phyloP scores from a whole-genome alignment of 1,284 basidiomycete species.

The Phylloporus sp. region DNA sequence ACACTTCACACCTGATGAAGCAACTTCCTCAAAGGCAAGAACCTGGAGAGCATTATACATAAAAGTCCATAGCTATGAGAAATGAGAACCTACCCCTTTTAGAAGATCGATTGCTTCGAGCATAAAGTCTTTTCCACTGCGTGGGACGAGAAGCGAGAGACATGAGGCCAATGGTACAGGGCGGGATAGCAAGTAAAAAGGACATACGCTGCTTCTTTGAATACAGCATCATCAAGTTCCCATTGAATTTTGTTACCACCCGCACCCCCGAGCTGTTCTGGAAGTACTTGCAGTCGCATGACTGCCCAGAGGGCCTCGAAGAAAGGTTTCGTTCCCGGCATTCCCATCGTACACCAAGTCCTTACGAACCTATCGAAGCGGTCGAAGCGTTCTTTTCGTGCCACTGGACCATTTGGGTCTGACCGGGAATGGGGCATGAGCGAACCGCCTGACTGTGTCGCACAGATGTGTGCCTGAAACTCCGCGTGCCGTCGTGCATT shows the following conservation, averaged over 20 bases:
- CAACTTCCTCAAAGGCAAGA: constrained; percentile 70
- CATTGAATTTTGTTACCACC: constrained; percentile 72
- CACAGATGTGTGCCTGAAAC: constrained; percentile 76
- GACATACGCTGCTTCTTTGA: constrained; percentile 83
- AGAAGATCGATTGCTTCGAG: constrained; percentile 80
- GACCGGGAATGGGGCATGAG: constrained; percentile 73
- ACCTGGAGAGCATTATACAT: constrained; percentile 49
- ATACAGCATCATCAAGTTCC: constrained; percentile 85
- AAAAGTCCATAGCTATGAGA: constrained; percentile 22
- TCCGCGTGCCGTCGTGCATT: constrained; percentile 75
- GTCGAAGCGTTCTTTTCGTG: constrained; percentile 78
- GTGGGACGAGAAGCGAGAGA: constrained; percentile 23
- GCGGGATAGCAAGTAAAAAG: constrained; percentile 16
- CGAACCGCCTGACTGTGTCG: constrained; percentile 76
- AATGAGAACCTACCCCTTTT: constrained; percentile 69
- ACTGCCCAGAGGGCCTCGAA: constrained; percentile 80
- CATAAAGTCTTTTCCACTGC: constrained; percentile 85
- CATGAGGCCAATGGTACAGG: constrained; percentile 19
- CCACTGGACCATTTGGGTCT: constrained; percentile 63
- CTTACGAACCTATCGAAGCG: constrained; percentile 73
- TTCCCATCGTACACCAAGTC: constrained; percentile 80
- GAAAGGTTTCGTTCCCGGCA: constrained; percentile 83
- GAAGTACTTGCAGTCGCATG: constrained; percentile 76
- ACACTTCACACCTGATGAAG: constrained; percentile 52
- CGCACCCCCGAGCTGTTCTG: constrained; percentile 76